Percentiles rank a stretch among this genome's conserved stretches.
Evolutionary conservation across 176 grass and related monocot species (phyloP).

Genomic region (Avena atlantica): DNA sequence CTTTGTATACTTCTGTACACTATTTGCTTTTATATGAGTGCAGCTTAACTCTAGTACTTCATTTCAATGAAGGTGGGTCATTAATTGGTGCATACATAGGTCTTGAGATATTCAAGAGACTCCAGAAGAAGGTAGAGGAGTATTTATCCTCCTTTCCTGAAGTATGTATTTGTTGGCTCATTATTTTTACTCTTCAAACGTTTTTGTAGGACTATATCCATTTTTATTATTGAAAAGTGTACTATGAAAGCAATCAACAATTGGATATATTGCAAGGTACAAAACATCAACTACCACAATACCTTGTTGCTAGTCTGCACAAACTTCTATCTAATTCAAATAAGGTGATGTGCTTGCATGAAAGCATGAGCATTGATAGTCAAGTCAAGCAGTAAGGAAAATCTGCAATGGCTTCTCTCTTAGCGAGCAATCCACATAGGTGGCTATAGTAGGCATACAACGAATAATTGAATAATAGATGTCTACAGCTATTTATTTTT

Average conservation of each 20-base stretch:
- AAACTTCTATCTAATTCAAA: constrained; percentile 28
- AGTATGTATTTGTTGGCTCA: constrained; percentile 18
- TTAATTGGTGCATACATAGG: constrained; percentile 77
- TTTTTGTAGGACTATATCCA: constrained; percentile 86
- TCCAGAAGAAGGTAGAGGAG: constrained; percentile 66
- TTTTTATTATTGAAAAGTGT: constrained; percentile 72
- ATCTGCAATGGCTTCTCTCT: constrained; percentile 5
- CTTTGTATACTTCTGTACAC: neutral
- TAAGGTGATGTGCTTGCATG: neutral
- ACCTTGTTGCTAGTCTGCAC: neutral
- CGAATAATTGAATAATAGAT: too few species aligned
- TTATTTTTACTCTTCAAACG: constrained; percentile 43
- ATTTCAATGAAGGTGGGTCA: constrained; percentile 75
- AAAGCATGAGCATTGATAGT: constrained; percentile 5
- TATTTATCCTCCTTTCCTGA: constrained; percentile 26
- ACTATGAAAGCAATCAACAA: constrained; percentile 60
- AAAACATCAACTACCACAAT: constrained; percentile 31
- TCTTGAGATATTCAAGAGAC: constrained; percentile 75
- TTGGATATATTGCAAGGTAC: constrained; percentile 76
- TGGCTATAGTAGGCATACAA: neutral
- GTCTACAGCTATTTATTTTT: neutral
- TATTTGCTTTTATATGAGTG: constrained; percentile 1
- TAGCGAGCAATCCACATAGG: neutral
- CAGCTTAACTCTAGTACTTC: constrained; percentile 1
- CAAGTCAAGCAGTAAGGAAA: neutral